Percentiles rank a stretch among this genome's conserved stretches.
These are phyloP conservation scores for Melanomma pulvis-pyrius DNA, from an alignment of 495 filamentous ascomycete genomes.

Conservation along the genomic window DNA sequence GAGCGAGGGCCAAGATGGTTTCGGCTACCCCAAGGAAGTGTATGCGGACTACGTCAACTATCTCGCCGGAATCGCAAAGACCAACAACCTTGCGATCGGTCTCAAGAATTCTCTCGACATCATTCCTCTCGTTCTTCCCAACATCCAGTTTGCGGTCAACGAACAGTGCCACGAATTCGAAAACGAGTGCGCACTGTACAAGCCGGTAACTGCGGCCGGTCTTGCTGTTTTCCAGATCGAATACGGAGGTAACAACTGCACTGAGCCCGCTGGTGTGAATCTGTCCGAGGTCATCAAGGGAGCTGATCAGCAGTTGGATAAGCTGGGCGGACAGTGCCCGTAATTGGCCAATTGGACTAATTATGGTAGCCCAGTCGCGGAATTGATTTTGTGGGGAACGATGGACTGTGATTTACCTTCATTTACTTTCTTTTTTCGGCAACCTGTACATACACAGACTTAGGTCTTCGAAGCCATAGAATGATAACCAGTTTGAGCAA, in stretches of 20 bases:
- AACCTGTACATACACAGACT: neutral
- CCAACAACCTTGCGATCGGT: conserved; percentile 56
- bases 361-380: too few species aligned
- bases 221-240: conserved; percentile 76
- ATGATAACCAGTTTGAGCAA: too few species aligned
- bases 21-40: conserved; percentile 55
- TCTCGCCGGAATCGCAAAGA: conserved; percentile 56
- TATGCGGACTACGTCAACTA: conserved; percentile 61
- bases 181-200: conserved; percentile 58
- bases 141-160: conserved; percentile 69
- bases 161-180: conserved; percentile 63
- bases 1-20: conserved; percentile 51
- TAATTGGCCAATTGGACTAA: too few species aligned
- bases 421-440: neutral
- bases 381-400: too few species aligned
- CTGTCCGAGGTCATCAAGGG: conserved; percentile 4
- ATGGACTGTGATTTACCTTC: neutral
- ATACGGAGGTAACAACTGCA: conserved; percentile 46
- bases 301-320: neutral
- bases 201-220: conserved; percentile 54
- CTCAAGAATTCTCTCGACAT: conserved; percentile 67
- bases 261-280: neutral
- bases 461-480: too few species aligned
- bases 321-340: conserved; percentile 8
- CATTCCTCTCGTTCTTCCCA: conserved; percentile 55